phyloP scores from a whole-genome alignment of 768 basidiomycete genomes.

The Boletales sp. region DNA sequence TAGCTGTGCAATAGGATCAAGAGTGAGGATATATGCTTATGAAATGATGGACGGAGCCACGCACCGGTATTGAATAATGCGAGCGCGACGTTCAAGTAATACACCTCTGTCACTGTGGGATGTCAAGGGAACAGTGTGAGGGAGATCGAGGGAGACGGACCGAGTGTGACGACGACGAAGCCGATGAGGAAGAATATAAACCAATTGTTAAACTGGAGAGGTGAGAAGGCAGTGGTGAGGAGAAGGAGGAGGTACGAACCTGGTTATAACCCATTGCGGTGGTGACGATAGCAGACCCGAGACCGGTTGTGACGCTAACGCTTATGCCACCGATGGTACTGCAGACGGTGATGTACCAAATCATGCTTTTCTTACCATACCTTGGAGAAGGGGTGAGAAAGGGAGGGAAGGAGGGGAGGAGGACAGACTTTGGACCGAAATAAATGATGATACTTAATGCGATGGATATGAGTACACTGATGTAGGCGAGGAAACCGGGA shows the following conservation, averaged over 20 bases:
- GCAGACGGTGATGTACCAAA: slow-evolving; percentile 94
- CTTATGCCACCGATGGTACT: slow-evolving; percentile 96
- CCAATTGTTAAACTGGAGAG: slow-evolving; percentile 78
- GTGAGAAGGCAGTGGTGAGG: neutral
- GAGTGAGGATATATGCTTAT: slow-evolving; percentile 1
- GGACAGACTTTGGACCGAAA: slow-evolving; percentile 70
- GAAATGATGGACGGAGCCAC: slow-evolving; percentile 16
- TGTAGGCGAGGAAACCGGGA: slow-evolving; percentile 77
- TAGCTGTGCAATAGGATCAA: slow-evolving; percentile 38
- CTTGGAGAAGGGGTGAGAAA: slow-evolving; percentile 34
- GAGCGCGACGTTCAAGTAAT: slow-evolving; percentile 93
- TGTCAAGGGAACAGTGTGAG: slow-evolving; percentile 3
- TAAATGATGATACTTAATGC: slow-evolving; percentile 75
- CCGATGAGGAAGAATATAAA: slow-evolving; percentile 85
- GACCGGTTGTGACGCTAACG: slow-evolving; percentile 91
- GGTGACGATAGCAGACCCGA: slow-evolving; percentile 88
- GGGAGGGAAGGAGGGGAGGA: neutral
- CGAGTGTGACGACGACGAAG: slow-evolving; percentile 79
- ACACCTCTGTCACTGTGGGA: slow-evolving; percentile 77
- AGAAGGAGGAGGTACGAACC: slow-evolving; percentile 36
- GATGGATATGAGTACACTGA: slow-evolving; percentile 56
- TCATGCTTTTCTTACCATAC: slow-evolving; percentile 89
- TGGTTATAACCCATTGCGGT: slow-evolving; percentile 74
- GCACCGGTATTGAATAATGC: slow-evolving; percentile 90
- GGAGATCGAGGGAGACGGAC: slow-evolving; percentile 39